Evolutionary conservation across 805 yeast genomes (phyloP).

Genomic region (Pichia sporocuriosa): DNA sequence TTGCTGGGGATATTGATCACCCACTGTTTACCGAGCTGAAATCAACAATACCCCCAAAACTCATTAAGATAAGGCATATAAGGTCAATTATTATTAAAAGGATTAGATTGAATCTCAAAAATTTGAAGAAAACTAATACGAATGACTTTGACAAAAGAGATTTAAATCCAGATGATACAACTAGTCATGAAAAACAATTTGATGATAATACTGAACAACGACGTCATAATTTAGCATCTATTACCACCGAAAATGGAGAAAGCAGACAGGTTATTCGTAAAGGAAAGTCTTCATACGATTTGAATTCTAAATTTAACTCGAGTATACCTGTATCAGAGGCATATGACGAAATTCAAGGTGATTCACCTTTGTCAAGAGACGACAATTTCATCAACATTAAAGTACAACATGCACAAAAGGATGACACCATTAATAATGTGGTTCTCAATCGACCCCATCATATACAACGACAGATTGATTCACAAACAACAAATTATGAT

Average conservation of each 20-base stretch:
- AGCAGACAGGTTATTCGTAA: no score
- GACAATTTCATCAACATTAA: no score
- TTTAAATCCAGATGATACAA: no score
- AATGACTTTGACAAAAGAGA: not conserved
- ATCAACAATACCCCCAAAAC: constrained; percentile 12
- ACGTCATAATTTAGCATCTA: no score
- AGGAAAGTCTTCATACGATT: constrained; percentile 6
- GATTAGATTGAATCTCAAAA: not conserved
- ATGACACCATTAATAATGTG: not conserved
- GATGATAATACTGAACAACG: no score
- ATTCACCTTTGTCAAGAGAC: no score
- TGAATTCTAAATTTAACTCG: no score
- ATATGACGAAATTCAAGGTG: not conserved
- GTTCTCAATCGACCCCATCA: constrained; percentile 1
- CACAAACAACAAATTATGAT: constrained; percentile 24
- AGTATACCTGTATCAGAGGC: no score
- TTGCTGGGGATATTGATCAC: not conserved
- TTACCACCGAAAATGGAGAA: no score
- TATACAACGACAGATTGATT: constrained; percentile 23
- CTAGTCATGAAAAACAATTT: no score
- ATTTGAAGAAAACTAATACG: not conserved
- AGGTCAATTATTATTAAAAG: constrained; percentile 4
- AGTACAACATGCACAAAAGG: no score
- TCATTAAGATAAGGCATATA: constrained; percentile 24
- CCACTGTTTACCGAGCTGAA: constrained; percentile 2